Evolutionary conservation across 2,329 filamentous ascomycete species (phyloP), one percentile per base, ranked within the genome.

Genomic region (Ophiostoma ulmi): DNA sequence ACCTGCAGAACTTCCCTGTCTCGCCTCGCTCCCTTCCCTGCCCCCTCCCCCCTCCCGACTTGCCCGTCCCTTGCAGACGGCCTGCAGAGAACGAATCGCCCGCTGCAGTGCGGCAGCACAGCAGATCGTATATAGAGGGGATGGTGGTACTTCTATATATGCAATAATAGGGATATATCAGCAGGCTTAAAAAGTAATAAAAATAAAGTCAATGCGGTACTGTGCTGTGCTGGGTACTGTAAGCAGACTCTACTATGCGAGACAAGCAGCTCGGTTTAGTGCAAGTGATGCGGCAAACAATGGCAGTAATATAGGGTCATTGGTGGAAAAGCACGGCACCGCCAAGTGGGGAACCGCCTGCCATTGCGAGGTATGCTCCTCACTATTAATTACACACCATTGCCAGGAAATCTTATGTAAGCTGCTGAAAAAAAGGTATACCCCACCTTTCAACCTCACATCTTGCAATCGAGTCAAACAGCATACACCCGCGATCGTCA

Each of bases 71-170:
- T 69, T 70, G 68, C 70, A 69, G 70, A 2, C 26, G 36, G 22
- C 64, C 52, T 58, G 52, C 52, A 58, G 52, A 38, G 58, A 63
- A 63, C 41, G 22, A 64, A 65, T 44, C 61, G 70, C n/a, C 67
- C 38, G 63, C 70, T 67, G 70, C 68, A 70, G 70, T 71, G 67
- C 67, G 61, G 70, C 61, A 48, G 70, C 70, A 71, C 70, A 69
- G 70, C 70, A 71, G 67, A 69, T 71, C 58, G 22, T n/a, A 20
- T 41, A 58, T 58, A 58, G n/a, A 58, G 52, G 48, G 52, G 22
- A 26, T 22, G 22, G 22, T 58, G 14, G 31, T 31, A 11, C 11
- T 5, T 26, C 26, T 26, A 26, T 26, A 58, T 58, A 58, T 22
- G 52, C 22, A 58, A 58, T 11, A 26, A 14, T 22, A 58, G 52